Evolutionary conservation across 352 stramenopile species (phyloP), one percentile per base, ranked within the genome.

Genomic region (Pythium angustatum): DNA sequence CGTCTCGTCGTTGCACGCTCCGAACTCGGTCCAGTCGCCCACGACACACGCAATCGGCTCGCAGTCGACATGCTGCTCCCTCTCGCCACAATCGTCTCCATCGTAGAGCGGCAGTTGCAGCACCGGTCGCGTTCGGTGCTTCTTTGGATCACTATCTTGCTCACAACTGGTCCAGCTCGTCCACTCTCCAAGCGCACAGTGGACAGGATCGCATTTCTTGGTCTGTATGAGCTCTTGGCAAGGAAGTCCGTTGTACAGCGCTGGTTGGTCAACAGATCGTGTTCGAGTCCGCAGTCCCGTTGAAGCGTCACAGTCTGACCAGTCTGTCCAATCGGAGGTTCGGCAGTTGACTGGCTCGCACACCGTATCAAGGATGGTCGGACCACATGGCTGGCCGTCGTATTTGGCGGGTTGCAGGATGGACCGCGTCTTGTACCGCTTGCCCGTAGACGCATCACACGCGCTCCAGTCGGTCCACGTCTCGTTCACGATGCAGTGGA

Each of bases 171-270:
- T 83, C 79, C 79, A 91, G 21, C 33, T 45, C 17, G 64, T 72
- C 81, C 81, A 91, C 48, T 72, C 70, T 17, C 77, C 66, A 0
- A 89, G 51, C 22, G 58, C 50, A 26, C 83, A 93, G 24, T 77
- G 51, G 0, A 71, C 66, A 5, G 67, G 31, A 19, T 76, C 67
- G 28, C 84, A 93, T 34, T 58, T 75, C 19, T 49, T 70, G 3
- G 62, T 72, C 50, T 91, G 75, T 0, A 31, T 72, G 17, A 89
- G 62, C 2, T 54, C 30, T 0, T 78, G 76, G 41, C 81, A 91
- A 9, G 62, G 36, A 3, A 50, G 65, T 17, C 83, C 83, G 2
- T 68, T 68, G 50, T 73, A 75, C 0, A 72, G 27, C 2, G 72
- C 50, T 47, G 85, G 71, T 27, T 85, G 60, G 54, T 76, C 77